Base-by-base conservation (phyloP, 2,329 filamentous ascomycete species). In the Fusarium proliferatum region DNA sequence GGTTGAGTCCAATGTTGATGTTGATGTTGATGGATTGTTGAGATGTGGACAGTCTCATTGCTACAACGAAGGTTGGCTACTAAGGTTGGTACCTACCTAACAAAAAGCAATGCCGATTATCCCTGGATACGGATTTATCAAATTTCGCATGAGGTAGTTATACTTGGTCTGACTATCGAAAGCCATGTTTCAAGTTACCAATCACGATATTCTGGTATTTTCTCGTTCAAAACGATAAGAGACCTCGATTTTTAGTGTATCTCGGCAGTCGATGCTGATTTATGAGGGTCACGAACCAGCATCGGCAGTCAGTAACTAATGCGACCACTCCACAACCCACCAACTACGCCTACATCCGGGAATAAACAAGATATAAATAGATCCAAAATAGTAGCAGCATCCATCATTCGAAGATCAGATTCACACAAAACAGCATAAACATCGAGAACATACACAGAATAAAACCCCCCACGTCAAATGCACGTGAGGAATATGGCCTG, bases 401-500 rank as follows among this genome's bases (percentile, higher is more conserved):
- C 34, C 61, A 30, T 49, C 33, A 23, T 12, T 11, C 4, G 1
- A 51, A 48, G 17, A 52, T 36, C 43, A 30, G 15, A 28, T 59
- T 48, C 15, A 36, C 21, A 21, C 21, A 59, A 38, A 17, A 53
- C 39, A 45, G 42, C 28, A 26, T 26, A 23, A 17, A 21, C n/a
- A 41, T n/a, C 16, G 30, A 19, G 12, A 52, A 13, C 21, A 28
- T 39, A 42, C 30, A 16, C 34, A 17, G 43, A 60, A 26, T 19
- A 9, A 58, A 58, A 1, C 21, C 55, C 71, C 75, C 75, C 75
- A 77, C 75, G 64, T 42, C 6, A 9, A 43, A 56, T 39, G 63
- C 75, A 77, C 75, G 75, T 77, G 75, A 77, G 75, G 45, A 64
- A 30, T 41, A 53, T 21, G 58, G 62, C 15, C 73, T 77, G 75